Base-by-base conservation (phyloP, 768 basidiomycete genomes). In the Rhizopogon salebrosus region DNA sequence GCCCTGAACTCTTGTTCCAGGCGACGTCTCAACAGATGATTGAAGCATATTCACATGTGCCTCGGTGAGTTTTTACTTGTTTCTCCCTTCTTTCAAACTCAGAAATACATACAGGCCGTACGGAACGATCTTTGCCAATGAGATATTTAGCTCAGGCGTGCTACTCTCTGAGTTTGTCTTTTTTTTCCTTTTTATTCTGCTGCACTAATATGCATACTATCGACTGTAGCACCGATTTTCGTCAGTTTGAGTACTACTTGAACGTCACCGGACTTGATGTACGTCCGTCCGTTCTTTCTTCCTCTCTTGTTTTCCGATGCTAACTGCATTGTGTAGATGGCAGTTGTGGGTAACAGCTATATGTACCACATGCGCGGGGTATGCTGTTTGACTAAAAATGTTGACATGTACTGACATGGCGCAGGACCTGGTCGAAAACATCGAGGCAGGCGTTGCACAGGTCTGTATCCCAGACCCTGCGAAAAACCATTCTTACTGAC, bases 1-100 rank as follows among this genome's bases (percentile, higher is more conserved):
- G 95, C 0, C 88, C 84, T 24, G 94, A 94, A 61, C 71, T 98
- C 7, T 79, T 98, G 14, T 98, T 98, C 75, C 95, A 98, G 74
- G 95, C 94, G 0, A 98, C 94, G 0, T 92, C 90, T 5, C 83
- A 92, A 62, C 82, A 97, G 67, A 97, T 98, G 95, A 89, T 97
- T 5, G 78, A 87, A 43, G 94, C 92, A 0, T 95, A 94, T 63
- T 82, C 89, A 0, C 79, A 84, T 59, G 91, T 91, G 0, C 92
- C 93, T 3, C 77, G 87, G 89, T 83, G 54, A 41, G 65, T 56
- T 22, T 29, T 22, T 39, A 52, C 11, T 49, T 36, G 4, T 6
- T 4, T 13, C 2, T 34, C 3, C 37, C 13, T 40, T 41, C 24
- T 53, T 51, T 31, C 11, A 48, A 16, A 10, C 38, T 49, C 3